Percentiles rank a stretch among this genome's conserved stretches.
Conservation (phyloP, 208 protist species). For the Novymonas esmeraldas region DNA sequence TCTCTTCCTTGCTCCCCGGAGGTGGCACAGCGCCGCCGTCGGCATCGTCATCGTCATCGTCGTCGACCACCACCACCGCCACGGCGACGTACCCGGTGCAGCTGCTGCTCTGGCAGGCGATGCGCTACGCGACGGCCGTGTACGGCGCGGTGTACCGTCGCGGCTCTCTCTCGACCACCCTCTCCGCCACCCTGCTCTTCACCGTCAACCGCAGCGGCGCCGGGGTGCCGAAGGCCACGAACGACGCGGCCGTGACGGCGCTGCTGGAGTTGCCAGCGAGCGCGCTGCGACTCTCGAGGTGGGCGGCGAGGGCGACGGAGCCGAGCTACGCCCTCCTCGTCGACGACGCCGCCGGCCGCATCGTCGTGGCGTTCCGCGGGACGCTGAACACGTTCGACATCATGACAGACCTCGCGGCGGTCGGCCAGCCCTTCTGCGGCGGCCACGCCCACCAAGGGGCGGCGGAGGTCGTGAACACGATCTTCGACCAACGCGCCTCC, state of each 20-base stretch:
- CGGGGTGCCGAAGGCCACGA: slow-evolving; percentile 32
- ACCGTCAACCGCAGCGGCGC: slow-evolving; percentile 34
- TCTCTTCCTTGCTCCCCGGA: background rate
- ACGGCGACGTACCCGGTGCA: slow-evolving; percentile 31
- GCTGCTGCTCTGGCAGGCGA: slow-evolving; percentile 39
- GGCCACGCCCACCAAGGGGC: slow-evolving; percentile 58
- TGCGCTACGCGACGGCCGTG: slow-evolving; percentile 68
- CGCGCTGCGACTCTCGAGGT: slow-evolving; percentile 47
- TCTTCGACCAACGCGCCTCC: slow-evolving; percentile 55
- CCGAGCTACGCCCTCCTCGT: slow-evolving; percentile 61
- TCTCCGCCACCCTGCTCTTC: slow-evolving; percentile 37
- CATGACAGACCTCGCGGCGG: slow-evolving; percentile 59
- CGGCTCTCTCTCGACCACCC: slow-evolving; percentile 44
- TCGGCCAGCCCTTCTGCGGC: slow-evolving; percentile 49
- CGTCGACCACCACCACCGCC: background rate
- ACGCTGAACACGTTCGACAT: slow-evolving; percentile 62
- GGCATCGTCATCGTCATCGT: no score
- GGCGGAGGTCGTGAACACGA: slow-evolving; percentile 38
- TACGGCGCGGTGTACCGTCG: slow-evolving; percentile 62
- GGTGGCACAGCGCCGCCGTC: no score
- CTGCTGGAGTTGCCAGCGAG: slow-evolving; percentile 50
- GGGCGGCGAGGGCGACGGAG: slow-evolving; percentile 42
- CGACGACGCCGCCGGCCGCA: slow-evolving; percentile 44
- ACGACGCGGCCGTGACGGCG: slow-evolving; percentile 52
- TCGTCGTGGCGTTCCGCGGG: slow-evolving; percentile 70